phyloP scores from a whole-genome alignment of 225 moss, liverwort and hornwort species.

The Straminergon stramineum region DNA sequence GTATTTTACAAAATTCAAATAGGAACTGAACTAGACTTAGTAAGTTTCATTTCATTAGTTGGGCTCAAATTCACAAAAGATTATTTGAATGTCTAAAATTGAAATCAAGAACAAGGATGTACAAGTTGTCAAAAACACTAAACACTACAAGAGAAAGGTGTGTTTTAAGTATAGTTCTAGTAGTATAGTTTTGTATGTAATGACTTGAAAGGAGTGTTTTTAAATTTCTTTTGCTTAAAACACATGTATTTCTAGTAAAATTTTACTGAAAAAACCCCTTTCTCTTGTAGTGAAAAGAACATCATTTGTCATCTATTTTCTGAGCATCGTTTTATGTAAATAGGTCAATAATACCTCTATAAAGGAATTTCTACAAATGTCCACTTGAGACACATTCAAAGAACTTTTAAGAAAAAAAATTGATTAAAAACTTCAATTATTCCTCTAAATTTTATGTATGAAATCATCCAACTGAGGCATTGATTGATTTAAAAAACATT shows the following conservation, averaged over 20 bases:
- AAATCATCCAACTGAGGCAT: too few species aligned
- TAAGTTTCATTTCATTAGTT: not conserved
- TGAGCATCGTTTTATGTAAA: not conserved
- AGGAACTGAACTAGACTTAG: too few species aligned
- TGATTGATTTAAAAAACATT: not conserved
- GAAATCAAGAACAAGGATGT: rapidly evolving
- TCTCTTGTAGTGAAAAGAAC: not conserved
- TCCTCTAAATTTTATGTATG: not conserved
- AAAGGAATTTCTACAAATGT: not conserved
- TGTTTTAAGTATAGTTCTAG: too few species aligned
- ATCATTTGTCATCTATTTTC: not conserved
- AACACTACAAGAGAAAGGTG: too few species aligned
- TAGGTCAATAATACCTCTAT: too few species aligned
- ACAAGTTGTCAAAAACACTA: not conserved
- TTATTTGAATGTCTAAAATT: not conserved
- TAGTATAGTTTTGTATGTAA: too few species aligned
- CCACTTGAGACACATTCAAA: not conserved
- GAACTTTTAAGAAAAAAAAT: not conserved
- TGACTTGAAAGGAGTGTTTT: too few species aligned
- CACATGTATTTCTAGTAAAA: too few species aligned
- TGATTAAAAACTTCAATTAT: not conserved
- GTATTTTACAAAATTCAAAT: not conserved
- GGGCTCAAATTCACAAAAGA: not conserved
- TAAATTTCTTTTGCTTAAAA: too few species aligned
- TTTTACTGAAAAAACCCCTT: too few species aligned